Base-by-base conservation (phyloP, 257 asterid species). In the Avicennia marina region DNA sequence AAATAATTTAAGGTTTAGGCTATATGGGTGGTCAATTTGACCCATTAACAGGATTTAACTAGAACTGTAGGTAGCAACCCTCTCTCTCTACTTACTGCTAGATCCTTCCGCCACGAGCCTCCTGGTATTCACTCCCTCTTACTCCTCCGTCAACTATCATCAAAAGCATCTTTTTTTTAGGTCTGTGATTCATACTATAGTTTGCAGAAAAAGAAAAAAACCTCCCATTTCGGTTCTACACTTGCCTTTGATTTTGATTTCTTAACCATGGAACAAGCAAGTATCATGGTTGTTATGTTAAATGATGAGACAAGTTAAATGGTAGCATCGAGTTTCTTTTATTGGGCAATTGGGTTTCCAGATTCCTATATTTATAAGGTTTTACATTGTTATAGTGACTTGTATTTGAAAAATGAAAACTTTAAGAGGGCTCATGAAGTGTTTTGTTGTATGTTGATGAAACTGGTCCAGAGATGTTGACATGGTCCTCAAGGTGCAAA, bases 221-320 rank as follows among this genome's bases (percentile, higher is more conserved):
- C 72, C 9, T 47, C 81, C 15, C 66, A 69, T 55, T 66, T 53
- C 62, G 68, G 27, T 36, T 54, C 70, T 83, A 0, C 68, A 79
- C 57, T 63, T 90, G 63, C 83, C 91, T 12, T 90, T 10, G 71
- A 73, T 58, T 70, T 81, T 20, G 89, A 83, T 20, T 73, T 44
- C 55, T 66, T 87, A 72, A 74, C 86, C 40, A 73, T 69, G 27
- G 98, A 90, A 57, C 94, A 90, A 63, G 94, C 90, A 10, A 85
- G 81, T 16, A 81, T 94, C 3, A 85, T 87, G 56, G 82, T 81
- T 68, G 98, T 96, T 56, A 72, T 93, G 33, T 73, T 90, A 67
- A 95, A 90, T 40, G 94, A 83, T 18, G 89, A 88, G 53, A 85
- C 83, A 4, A 96, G 98, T 17, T 85, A 96, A 0, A 81, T 87